Conservation (phyloP, 2,329 filamentous ascomycete genomes). For the Reticulascus tulasneorum region DNA sequence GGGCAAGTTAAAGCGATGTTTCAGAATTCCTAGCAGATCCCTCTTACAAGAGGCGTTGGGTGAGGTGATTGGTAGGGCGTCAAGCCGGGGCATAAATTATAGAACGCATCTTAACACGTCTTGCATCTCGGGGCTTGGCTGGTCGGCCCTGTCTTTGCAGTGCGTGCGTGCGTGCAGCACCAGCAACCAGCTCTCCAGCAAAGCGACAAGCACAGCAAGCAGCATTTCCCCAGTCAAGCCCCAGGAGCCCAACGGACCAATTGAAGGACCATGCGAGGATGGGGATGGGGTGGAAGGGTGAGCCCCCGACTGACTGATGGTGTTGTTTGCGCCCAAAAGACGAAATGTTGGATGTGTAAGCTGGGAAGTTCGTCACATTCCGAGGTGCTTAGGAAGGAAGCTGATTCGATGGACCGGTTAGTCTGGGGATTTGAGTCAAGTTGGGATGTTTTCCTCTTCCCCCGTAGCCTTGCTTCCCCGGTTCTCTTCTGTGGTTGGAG, state of each 20-base stretch:
- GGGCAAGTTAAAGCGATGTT: slow-evolving; percentile 10
- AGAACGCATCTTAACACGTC: slow-evolving; percentile 8
- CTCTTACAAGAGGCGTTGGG: slow-evolving; percentile 14
- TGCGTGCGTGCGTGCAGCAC: slow-evolving; percentile 10
- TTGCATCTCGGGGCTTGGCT: slow-evolving; percentile 7
- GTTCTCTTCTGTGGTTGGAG: not conserved
- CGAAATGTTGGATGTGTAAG: no score
- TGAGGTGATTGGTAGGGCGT: slow-evolving; percentile 9
- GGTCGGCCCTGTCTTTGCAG: slow-evolving; percentile 7
- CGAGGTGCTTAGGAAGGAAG: no score
- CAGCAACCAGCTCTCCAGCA: slow-evolving; percentile 11
- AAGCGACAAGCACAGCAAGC: slow-evolving; percentile 4
- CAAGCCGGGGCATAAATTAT: slow-evolving; percentile 13
- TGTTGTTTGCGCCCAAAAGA: no score
- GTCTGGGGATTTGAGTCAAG: no score
- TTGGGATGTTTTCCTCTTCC: no score
- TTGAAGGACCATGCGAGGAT: no score
- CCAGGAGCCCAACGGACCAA: no score
- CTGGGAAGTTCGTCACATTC: no score
- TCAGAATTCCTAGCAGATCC: slow-evolving; percentile 12
- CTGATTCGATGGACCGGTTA: no score
- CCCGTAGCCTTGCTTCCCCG: no score
- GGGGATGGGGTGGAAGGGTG: slow-evolving; percentile 5
- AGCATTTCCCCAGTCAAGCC: no score
- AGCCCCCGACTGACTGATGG: no score